Evolutionary conservation across 805 yeast genomes (phyloP).

Genomic region (Yarrowia osloensis): DNA sequence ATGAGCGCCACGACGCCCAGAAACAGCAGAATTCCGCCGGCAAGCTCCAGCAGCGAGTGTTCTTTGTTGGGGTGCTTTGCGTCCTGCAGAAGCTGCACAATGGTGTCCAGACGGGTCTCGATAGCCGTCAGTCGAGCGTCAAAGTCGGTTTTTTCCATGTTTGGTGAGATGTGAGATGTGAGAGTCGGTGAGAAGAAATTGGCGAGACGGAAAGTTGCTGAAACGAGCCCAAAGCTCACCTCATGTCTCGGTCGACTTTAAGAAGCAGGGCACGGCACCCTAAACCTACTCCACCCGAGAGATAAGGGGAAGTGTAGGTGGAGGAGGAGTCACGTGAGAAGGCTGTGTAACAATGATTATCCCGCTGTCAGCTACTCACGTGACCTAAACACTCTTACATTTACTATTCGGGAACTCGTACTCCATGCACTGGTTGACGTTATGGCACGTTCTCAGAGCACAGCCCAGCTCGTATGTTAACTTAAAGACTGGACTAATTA

Average conservation of each 20-base stretch:
- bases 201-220: too few species aligned
- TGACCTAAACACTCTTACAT: too few species aligned
- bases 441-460: too few species aligned
- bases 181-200: too few species aligned
- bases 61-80: neutral
- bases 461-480: neutral
- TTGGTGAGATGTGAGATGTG: neutral
- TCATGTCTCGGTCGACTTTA: too few species aligned
- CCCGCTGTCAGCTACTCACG: too few species aligned
- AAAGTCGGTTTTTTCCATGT: neutral
- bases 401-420: too few species aligned
- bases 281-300: neutral
- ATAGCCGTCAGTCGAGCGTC: neutral
- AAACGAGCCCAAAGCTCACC: too few species aligned
- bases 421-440: too few species aligned
- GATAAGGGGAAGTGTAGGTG: neutral
- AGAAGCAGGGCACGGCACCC: neutral
- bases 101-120: neutral
- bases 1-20: neutral
- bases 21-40: neutral
- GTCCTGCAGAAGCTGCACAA: neutral
- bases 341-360: too few species aligned
- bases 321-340: too few species aligned
- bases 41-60: neutral
- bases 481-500: neutral